Conservation (phyloP, 2,329 filamentous ascomycete genomes). For the Microdochium bolleyi region DNA sequence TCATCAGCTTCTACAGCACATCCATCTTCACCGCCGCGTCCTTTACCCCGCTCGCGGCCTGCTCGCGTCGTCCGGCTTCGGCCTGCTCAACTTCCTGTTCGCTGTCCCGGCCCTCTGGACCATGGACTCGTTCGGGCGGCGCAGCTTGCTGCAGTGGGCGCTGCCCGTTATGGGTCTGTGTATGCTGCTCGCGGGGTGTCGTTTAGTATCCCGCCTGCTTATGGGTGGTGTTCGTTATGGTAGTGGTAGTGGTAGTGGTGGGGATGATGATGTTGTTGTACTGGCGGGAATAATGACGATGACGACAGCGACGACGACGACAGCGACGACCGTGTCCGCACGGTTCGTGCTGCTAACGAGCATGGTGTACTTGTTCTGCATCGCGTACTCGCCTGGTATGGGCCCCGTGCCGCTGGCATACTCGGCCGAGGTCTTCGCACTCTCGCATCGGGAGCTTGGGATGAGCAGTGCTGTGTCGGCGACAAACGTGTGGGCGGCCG, state of each 20-base stretch:
- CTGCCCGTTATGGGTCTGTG: conserved; percentile 58
- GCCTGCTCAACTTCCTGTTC: conserved; percentile 55
- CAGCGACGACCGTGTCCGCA: not conserved
- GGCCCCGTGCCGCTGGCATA: conserved; percentile 40
- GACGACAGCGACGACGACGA: not conserved
- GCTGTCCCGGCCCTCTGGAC: conserved; percentile 60
- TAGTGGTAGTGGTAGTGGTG: conserved; percentile 32
- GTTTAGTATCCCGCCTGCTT: conserved; percentile 36
- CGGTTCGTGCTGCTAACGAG: not conserved
- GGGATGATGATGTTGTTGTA: not conserved
- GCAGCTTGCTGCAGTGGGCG: conserved; percentile 53
- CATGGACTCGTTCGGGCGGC: conserved; percentile 59
- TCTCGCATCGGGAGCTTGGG: conserved; percentile 42
- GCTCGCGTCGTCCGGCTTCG: conserved; percentile 34
- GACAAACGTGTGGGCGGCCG: conserved; percentile 28
- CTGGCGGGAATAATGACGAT: not conserved
- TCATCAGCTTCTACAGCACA: conserved; percentile 40
- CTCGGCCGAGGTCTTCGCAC: conserved; percentile 40
- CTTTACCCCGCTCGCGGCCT: conserved; percentile 28
- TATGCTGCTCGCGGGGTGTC: conserved; percentile 35
- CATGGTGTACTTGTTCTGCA: not conserved
- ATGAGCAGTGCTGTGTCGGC: conserved; percentile 43
- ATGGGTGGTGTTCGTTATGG: conserved; percentile 28
- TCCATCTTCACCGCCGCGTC: conserved; percentile 36
- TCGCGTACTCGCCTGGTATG: conserved; percentile 16